These are phyloP conservation scores for Albifimbria verrucaria DNA, from an alignment of 2,329 filamentous ascomycete species.

Conservation along the genomic window DNA sequence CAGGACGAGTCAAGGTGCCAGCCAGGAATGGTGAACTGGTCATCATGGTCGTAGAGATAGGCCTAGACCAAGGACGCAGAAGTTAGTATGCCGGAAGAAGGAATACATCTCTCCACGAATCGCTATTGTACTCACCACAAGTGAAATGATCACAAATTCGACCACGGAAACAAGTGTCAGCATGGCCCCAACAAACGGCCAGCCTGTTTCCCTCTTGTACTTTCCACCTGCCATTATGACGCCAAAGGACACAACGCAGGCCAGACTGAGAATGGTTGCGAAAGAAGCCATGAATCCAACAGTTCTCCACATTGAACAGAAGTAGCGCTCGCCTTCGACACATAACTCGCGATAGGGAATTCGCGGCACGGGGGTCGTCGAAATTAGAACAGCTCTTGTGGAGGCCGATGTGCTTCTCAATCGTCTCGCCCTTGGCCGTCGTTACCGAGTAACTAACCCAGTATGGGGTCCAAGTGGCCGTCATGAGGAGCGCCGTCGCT, in stretches of 20 bases:
- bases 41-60: slow-evolving; percentile 78
- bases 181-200: slow-evolving; percentile 70
- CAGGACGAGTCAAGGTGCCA: slow-evolving; percentile 81
- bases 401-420: slow-evolving; percentile 68
- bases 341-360: slow-evolving; percentile 31
- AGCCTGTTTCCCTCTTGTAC: slow-evolving; percentile 75
- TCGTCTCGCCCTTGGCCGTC: slow-evolving; percentile 41
- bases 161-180: slow-evolving; percentile 63
- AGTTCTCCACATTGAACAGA: slow-evolving; percentile 90
- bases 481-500: slow-evolving; percentile 71
- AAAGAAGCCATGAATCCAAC: slow-evolving; percentile 87
- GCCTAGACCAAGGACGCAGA: slow-evolving; percentile 54
- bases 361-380: slow-evolving; percentile 54
- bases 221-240: slow-evolving; percentile 77
- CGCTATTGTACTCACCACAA: slow-evolving; percentile 85
- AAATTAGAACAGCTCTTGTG: slow-evolving; percentile 76
- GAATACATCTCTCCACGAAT: no score
- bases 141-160: slow-evolving; percentile 72
- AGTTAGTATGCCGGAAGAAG: background rate
- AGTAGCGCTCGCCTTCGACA: slow-evolving; percentile 55
- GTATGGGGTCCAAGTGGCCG: slow-evolving; percentile 64
- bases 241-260: slow-evolving; percentile 73
- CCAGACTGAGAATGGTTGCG: slow-evolving; percentile 76
- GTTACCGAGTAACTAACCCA: slow-evolving; percentile 67
- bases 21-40: slow-evolving; percentile 74